A percentile compares a stretch with the other conserved stretches of the same genome.
phyloP scores from a whole-genome alignment of 805 yeast species.

The Candida corydali region DNA sequence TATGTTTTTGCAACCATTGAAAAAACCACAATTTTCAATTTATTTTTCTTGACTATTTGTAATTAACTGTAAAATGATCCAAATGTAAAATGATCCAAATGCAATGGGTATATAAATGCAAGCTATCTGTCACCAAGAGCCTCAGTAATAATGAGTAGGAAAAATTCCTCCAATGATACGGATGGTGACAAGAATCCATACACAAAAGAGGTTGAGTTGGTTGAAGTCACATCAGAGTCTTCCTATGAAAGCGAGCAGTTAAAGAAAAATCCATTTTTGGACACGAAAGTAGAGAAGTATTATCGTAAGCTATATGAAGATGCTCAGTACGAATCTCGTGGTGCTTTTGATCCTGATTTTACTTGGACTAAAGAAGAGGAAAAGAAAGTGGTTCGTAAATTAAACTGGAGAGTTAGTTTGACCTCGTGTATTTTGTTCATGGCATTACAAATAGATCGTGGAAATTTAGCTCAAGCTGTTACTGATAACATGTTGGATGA shows the following conservation, averaged over 20 bases:
- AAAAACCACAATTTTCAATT: background rate
- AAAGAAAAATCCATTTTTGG: slow-evolving; percentile 8
- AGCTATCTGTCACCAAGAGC: too few relatives aligned
- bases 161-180: background rate
- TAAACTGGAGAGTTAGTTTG: slow-evolving; percentile 52
- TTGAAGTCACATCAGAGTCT: background rate
- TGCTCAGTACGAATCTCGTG: slow-evolving; percentile 51
- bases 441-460: slow-evolving; percentile 56
- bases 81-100: background rate
- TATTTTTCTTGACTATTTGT: background rate
- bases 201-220: background rate
- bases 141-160: background rate
- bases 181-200: background rate
- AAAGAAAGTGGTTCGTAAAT: slow-evolving; percentile 41
- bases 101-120: too few relatives aligned
- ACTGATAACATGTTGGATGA: slow-evolving; percentile 55
- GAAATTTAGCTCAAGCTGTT: slow-evolving; percentile 53
- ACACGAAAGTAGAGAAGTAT: slow-evolving; percentile 9
- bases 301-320: slow-evolving; percentile 14
- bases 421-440: slow-evolving; percentile 59
- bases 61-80: background rate
- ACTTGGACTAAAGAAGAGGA: slow-evolving; percentile 56
- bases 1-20: background rate
- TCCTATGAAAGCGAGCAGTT: background rate
- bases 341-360: slow-evolving; percentile 53